These are phyloP conservation scores for Trichophyton mentagrophytes DNA, from an alignment of 2,329 filamentous ascomycete genomes.

Conservation along the genomic window DNA sequence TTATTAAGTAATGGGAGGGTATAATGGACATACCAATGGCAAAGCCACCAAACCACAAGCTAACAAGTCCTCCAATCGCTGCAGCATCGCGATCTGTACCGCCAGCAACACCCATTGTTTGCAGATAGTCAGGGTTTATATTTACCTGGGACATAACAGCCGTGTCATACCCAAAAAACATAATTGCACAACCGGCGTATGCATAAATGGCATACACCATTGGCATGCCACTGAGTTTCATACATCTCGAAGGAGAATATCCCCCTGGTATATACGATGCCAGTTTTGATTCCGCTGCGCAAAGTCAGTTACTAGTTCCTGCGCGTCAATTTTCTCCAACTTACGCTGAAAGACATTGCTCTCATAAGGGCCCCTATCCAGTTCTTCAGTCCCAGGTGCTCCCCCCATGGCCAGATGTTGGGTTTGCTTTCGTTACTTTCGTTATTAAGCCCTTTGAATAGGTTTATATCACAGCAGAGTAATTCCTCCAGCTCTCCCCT, in stretches of 20 bases:
- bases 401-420: neutral
- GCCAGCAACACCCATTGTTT: neutral
- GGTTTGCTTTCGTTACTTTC: too few species aligned
- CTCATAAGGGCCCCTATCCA: neutral
- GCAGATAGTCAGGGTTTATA: neutral
- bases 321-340: neutral
- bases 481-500: too few species aligned
- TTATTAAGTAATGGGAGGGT: neutral
- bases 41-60: constrained; percentile 2
- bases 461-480: too few species aligned
- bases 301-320: neutral
- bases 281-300: neutral
- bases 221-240: neutral
- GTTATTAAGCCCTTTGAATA: too few species aligned
- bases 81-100: neutral
- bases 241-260: neutral
- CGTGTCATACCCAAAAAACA: neutral
- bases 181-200: neutral
- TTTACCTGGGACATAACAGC: neutral
- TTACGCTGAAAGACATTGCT: neutral
- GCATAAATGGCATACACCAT: neutral
- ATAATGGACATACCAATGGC: neutral
- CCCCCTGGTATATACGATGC: neutral
- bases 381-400: neutral
- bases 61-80: neutral